Conservation (phyloP, 2,329 filamentous ascomycete species). For the Aureobasidium leucospermi region DNA sequence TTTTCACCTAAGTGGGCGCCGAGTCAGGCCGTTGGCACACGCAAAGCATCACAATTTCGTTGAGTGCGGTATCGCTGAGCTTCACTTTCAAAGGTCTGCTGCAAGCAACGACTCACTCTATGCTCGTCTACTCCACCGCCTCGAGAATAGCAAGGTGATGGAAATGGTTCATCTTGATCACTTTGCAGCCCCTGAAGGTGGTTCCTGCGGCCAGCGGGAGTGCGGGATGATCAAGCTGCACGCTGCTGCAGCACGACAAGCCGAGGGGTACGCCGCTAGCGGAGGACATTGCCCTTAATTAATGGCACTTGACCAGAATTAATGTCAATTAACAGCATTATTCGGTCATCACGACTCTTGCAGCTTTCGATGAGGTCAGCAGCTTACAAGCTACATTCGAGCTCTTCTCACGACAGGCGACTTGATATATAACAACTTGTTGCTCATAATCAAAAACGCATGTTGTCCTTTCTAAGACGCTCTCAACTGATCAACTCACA, state of each 20-base stretch:
- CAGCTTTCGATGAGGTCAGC: constrained; percentile 8
- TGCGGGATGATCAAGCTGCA: constrained; percentile 5
- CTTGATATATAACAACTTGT: background rate
- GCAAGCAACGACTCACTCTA: background rate
- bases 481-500: constrained; percentile 1
- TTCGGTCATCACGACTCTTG: background rate
- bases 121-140: background rate
- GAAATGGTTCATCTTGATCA: background rate
- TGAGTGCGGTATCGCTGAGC: constrained; percentile 9
- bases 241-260: background rate
- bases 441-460: background rate
- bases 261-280: background rate
- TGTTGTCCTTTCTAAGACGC: constrained; percentile 12
- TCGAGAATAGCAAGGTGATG: background rate
- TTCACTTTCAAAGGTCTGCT: background rate
- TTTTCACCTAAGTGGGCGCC: constrained; percentile 6
- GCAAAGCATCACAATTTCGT: background rate
- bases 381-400: constrained; percentile 4
- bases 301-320: background rate
- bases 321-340: background rate
- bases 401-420: background rate
- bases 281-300: background rate
- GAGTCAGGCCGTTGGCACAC: constrained; percentile 5
- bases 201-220: constrained; percentile 11
- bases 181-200: background rate